These are phyloP conservation scores for Brasilioporus rufonigricans DNA, from an alignment of 768 basidiomycete genomes.

Conservation along the genomic window DNA sequence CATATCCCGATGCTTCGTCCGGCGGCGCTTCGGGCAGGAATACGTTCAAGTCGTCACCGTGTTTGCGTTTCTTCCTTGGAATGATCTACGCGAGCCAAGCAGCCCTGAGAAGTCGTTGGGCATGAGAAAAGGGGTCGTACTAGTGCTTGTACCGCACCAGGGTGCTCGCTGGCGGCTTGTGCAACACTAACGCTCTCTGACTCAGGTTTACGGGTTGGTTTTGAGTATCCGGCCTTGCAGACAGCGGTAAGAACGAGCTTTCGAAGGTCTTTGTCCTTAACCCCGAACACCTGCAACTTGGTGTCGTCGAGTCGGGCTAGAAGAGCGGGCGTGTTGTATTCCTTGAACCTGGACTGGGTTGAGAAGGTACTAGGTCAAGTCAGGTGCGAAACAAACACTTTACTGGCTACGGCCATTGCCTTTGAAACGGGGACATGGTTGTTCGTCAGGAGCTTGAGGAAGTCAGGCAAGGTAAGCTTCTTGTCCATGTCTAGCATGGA, in stretches of 20 bases:
- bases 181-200: slow-evolving; percentile 1
- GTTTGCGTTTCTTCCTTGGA: slow-evolving; percentile 51
- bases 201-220: slow-evolving; percentile 15
- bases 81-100: slow-evolving; percentile 34
- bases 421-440: slow-evolving; percentile 57
- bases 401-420: slow-evolving; percentile 68
- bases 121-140: slow-evolving; percentile 23
- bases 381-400: slow-evolving; percentile 48
- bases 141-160: slow-evolving; percentile 28
- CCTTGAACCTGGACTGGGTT: slow-evolving; percentile 59
- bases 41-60: slow-evolving; percentile 49
- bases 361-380: slow-evolving; percentile 1
- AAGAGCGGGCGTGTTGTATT: slow-evolving; percentile 57
- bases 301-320: slow-evolving; percentile 58
- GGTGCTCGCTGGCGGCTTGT: slow-evolving; percentile 6
- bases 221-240: slow-evolving; percentile 60
- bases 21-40: slow-evolving; percentile 50
- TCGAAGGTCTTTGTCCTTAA: slow-evolving; percentile 65
- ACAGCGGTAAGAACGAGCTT: slow-evolving; percentile 58
- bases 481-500: slow-evolving; percentile 22
- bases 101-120: neutral
- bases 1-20: slow-evolving; percentile 50
- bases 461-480: slow-evolving; percentile 62
- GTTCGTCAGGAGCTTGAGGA: slow-evolving; percentile 62
- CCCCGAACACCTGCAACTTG: slow-evolving; percentile 55